A percentile compares a stretch with the other conserved stretches of the same genome.
Evolutionary conservation across 768 basidiomycete species (phyloP).

Genomic region (Mycena latifolia): DNA sequence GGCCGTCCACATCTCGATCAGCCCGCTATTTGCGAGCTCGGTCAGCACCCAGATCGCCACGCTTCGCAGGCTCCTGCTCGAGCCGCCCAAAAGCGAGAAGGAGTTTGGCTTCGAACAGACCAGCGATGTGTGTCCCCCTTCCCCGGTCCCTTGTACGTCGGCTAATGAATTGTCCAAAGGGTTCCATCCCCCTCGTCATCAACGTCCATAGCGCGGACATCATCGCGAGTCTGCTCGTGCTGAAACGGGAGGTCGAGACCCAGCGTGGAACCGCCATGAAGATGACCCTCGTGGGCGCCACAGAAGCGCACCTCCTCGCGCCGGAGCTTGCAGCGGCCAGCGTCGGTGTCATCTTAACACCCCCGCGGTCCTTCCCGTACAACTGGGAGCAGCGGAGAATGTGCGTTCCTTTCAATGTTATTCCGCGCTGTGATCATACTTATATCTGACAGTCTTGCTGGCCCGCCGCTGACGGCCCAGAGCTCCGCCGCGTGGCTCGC

Average conservation of each 20-base stretch:
- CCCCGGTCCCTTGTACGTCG: neutral
- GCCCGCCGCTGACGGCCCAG: slow-evolving; percentile 60
- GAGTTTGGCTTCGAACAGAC: slow-evolving; percentile 58
- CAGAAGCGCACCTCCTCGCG: slow-evolving; percentile 81
- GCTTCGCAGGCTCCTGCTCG: slow-evolving; percentile 51
- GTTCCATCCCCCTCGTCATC: slow-evolving; percentile 71
- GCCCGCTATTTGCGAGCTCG: slow-evolving; percentile 53
- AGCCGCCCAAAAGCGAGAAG: slow-evolving; percentile 56
- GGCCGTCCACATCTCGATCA: slow-evolving; percentile 73
- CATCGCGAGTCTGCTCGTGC: slow-evolving; percentile 72
- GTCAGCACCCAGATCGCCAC: slow-evolving; percentile 1
- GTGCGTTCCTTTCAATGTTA: slow-evolving; percentile 43
- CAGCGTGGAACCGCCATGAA: slow-evolving; percentile 54
- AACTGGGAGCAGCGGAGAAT: slow-evolving; percentile 75
- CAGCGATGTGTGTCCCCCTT: too few relatives aligned
- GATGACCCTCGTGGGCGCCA: slow-evolving; percentile 67
- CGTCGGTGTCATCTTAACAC: slow-evolving; percentile 78
- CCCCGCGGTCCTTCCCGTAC: slow-evolving; percentile 75
- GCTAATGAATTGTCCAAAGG: slow-evolving; percentile 45
- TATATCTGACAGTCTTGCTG: slow-evolving; percentile 49
- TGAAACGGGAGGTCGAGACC: slow-evolving; percentile 74
- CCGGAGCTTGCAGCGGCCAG: slow-evolving; percentile 74
- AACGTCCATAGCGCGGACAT: slow-evolving; percentile 74
- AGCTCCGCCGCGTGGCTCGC: slow-evolving; percentile 69
- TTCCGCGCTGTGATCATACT: neutral